phyloP scores from a whole-genome alignment of 345 rosid genomes.

The Eucalyptus grandis region DNA sequence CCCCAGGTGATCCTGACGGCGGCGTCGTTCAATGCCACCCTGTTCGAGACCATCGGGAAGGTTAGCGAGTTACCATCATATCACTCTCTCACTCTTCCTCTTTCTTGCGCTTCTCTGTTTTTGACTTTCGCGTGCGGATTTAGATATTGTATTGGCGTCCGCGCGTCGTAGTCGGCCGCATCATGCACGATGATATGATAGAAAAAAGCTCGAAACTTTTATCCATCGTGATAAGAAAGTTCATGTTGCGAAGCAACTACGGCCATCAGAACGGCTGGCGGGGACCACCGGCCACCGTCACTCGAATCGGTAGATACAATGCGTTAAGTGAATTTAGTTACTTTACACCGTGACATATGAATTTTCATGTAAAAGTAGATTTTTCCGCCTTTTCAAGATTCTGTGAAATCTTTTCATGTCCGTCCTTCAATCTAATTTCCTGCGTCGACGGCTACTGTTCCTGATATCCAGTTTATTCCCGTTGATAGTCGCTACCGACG shows the following conservation, averaged over 20 bases:
- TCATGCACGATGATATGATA: background rate
- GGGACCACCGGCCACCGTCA: background rate
- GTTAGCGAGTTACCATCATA: conserved; percentile 7
- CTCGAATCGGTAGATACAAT: background rate
- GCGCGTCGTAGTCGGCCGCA: background rate
- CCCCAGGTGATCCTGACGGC: conserved; percentile 92
- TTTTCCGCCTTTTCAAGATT: background rate
- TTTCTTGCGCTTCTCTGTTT: background rate
- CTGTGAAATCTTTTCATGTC: background rate
- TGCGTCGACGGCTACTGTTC: background rate
- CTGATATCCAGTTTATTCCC: background rate
- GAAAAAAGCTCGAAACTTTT: background rate
- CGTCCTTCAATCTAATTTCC: background rate
- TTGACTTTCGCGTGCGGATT: background rate
- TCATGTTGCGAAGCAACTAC: too few species aligned
- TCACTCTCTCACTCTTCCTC: background rate
- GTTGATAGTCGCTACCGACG: background rate
- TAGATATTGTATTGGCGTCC: background rate
- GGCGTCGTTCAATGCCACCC: conserved; percentile 78
- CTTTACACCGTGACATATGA: background rate
- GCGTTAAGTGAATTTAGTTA: background rate
- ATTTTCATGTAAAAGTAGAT: background rate
- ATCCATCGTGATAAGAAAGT: background rate
- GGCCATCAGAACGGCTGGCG: background rate
- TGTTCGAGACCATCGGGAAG: conserved; percentile 85